Evolutionary conservation across 371 early-diverging fungal genomes (phyloP), one percentile per base, ranked within the genome.

Genomic region (Actinomortierella ambigua): DNA sequence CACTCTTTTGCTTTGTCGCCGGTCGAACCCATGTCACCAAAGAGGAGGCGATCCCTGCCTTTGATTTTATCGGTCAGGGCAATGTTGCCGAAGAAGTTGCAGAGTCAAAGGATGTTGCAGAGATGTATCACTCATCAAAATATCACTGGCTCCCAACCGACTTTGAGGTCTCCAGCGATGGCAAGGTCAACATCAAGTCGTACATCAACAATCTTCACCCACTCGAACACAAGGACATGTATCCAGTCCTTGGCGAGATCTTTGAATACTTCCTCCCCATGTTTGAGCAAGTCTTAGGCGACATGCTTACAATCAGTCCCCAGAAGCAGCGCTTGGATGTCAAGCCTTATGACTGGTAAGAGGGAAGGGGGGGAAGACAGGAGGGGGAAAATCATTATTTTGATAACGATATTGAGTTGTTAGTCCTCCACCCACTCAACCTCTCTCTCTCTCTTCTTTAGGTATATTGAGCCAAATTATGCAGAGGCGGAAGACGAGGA

Each of bases 181-280:
- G 85, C 27, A 17, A 63, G 11, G 51, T 63, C 22, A 51, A 62
- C 5, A 65, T 79, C 15, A 50, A 57, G 27, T 80, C 84, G 8
- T 87, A 85, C 62, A 85, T 86, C 75, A 86, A 84, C 77, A 88
- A 85, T 61, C 51, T 87, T 17, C 79, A 87, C 47, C 87, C 84
- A 1, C 26, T 61, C 14, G 56, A 47, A 24, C 64, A 84, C 55
- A 47, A 52, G 1, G 66, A 64, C 3, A 50, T 82, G 53, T 88
- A 86, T 27, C 51, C 49, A 6, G 59, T 63, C 17, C 52, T 86
- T 27, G 79, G 53, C 4, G 26, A 26, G 26, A 63, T 78, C 28
- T 68, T 84, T 17, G 55, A 63, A 14, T 46, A 50, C 28, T 69
- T 85, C 24, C 47, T 84, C 9, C 82, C 81, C 8, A 51, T 83